Evolutionary conservation across 306 rosid species (phyloP).

Genomic region (Lathyrus sativus): DNA sequence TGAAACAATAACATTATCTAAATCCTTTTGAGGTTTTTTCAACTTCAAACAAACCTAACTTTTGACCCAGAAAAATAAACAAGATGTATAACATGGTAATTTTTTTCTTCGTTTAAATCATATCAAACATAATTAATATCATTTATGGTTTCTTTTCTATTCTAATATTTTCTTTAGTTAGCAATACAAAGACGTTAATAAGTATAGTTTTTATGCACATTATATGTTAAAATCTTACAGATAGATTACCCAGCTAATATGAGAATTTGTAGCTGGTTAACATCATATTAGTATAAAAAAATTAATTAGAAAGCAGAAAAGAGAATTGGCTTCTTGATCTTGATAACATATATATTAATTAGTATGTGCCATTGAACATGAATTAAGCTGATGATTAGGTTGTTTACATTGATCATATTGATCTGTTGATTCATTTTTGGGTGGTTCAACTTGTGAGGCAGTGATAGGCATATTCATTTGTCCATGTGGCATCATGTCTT

Average conservation of each 20-base stretch:
- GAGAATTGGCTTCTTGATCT: background rate
- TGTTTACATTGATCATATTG: constrained; percentile 47
- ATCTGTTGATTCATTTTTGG: constrained; percentile 42
- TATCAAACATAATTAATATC: background rate
- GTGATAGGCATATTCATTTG: constrained; percentile 57
- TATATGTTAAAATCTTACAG: background rate
- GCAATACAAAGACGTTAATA: background rate
- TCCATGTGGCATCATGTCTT: constrained; percentile 53
- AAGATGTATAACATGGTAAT: too few relatives aligned
- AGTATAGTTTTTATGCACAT: constrained; percentile 11
- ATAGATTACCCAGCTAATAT: constrained; percentile 6
- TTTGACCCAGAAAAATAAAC: too few relatives aligned
- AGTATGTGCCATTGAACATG: constrained; percentile 41
- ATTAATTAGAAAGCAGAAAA: background rate
- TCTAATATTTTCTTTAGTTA: background rate
- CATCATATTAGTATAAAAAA: constrained; percentile 2
- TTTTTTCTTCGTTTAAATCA: background rate
- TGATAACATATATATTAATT: background rate
- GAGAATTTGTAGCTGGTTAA: constrained; percentile 1
- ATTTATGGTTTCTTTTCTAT: background rate
- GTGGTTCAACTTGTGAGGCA: constrained; percentile 52
- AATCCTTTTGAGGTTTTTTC: too few relatives aligned
- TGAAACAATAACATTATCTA: too few relatives aligned
- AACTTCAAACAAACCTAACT: too few relatives aligned
- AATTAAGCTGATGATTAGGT: constrained; percentile 42